These are phyloP conservation scores for Chrysanthemum seticuspe DNA, from an alignment of 129 eudicot genomes.

Conservation along the genomic window DNA sequence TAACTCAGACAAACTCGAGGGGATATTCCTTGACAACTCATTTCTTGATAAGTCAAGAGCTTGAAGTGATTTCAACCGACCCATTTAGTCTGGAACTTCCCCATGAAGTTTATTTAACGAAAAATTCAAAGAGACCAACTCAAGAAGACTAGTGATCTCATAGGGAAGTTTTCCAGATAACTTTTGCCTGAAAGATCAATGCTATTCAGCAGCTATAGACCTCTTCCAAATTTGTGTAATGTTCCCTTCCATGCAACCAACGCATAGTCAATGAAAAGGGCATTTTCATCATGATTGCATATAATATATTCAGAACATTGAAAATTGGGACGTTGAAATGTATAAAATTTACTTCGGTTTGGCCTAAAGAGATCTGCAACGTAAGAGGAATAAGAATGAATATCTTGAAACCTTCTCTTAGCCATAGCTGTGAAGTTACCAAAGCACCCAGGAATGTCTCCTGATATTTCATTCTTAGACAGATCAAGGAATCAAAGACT, in stretches of 20 bases:
- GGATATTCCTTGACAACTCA: constrained; percentile 27
- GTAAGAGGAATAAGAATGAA: no score
- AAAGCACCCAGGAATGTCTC: constrained; percentile 33
- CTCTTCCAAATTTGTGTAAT: constrained; percentile 4
- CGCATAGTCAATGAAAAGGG: no score
- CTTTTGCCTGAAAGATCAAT: constrained; percentile 39
- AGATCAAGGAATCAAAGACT: constrained; percentile 33
- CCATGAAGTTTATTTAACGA: constrained; percentile 28
- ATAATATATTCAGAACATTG: no score
- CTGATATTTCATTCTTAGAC: constrained; percentile 27
- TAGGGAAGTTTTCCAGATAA: constrained; percentile 20
- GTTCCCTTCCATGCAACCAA: no score
- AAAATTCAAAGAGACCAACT: constrained; percentile 28
- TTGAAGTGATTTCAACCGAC: constrained; percentile 17
- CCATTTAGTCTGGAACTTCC: constrained; percentile 19
- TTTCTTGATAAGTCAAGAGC: constrained; percentile 40
- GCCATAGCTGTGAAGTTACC: constrained; percentile 22
- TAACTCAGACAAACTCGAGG: constrained; percentile 19
- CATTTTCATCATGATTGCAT: no score
- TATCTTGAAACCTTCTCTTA: neutral
- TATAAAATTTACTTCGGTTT: no score
- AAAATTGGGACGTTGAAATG: neutral
- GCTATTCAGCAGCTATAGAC: constrained; percentile 16
- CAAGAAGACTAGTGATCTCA: constrained; percentile 15
- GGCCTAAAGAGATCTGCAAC: no score